Base-by-base conservation (phyloP, 148 eudicot species). In the Pouteria glomerata region DNA sequence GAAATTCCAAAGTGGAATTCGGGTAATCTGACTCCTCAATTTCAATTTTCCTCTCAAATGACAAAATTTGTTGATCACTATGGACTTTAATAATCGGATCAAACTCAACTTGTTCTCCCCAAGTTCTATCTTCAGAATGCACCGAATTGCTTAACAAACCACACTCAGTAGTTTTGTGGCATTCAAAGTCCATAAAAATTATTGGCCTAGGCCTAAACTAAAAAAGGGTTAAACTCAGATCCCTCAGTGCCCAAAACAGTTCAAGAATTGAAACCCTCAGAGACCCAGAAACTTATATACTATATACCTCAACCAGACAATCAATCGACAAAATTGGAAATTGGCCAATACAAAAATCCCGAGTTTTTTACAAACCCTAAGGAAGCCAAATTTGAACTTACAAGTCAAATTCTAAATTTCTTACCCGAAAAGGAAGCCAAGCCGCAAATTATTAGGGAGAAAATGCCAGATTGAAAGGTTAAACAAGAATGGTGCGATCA, bases 141-240 rank as follows among this genome's bases (percentile, higher is more conserved):
- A 61, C 73, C 51, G 66, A 71, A 30, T 82, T 71, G 44, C 88
- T 76, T 8, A 74, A 76, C 39, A 85, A 83, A 73, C 55, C 70
- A 78, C 69, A 77, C 66, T 83, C 80, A 31, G 76, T 80, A 76
- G 27, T 57, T 57, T 66, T 68, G 73, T 82, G 88, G 89, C 90
- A 93, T 86, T 89, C 95, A 89, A 89, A 89, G 81, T 72, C 98
- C 98, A 93, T 93, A 93, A 88, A 92, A 89, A 60, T 69, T 51
- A 37, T 23, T 16, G 18, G 39, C 57, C 12, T 63, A 31, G 14
- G 55, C 57, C 35, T 31, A 29, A 26, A 35, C 41, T 29, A 39
- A n/a, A 35, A 1, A 27, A 24, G 27, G 29, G 4, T 12, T 29
- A 53, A 39, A 11, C 37, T 14, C 63, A 4, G 67, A 65, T 15